Evolutionary conservation across 2,329 filamentous ascomycete genomes (phyloP).

Genomic region (Penicillium sclerotigenum): DNA sequence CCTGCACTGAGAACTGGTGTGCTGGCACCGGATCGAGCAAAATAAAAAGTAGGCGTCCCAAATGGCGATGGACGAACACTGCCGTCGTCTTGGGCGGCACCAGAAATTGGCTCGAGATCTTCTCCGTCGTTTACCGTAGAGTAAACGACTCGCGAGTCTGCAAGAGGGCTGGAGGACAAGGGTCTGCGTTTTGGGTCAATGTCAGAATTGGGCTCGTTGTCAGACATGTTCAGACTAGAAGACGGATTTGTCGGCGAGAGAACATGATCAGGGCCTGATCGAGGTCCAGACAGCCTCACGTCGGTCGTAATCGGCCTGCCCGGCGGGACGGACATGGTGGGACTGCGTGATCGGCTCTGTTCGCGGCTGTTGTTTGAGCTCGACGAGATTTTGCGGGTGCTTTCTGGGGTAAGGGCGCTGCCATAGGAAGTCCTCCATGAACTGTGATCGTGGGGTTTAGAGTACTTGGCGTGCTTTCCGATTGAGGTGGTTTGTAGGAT

Average conservation of each 20-base stretch:
- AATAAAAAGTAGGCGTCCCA: constrained; percentile 5
- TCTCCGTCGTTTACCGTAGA: constrained; percentile 4
- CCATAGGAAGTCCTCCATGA: constrained; percentile 19
- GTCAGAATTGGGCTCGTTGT: not conserved
- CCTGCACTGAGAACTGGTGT: not conserved
- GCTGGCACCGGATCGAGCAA: constrained; percentile 5
- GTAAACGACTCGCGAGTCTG: constrained; percentile 4
- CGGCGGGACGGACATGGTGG: not conserved
- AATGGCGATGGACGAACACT: constrained; percentile 1
- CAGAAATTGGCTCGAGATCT: not conserved
- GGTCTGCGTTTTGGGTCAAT: not conserved
- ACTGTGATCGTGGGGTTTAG: constrained; percentile 32
- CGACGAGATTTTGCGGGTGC: not conserved
- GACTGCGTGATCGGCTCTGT: constrained; percentile 2
- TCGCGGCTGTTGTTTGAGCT: constrained; percentile 5
- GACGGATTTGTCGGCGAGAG: not conserved
- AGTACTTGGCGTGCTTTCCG: constrained; percentile 43
- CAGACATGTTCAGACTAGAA: not conserved
- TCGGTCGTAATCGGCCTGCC: not conserved
- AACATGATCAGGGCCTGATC: not conserved
- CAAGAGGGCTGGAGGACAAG: not conserved
- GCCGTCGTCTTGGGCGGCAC: not conserved
- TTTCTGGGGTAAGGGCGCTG: constrained; percentile 21
- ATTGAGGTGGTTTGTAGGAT: constrained; percentile 60
- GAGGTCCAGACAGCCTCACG: not conserved